Conservation (phyloP, 495 filamentous ascomycete species). For the Xylaria bambusicola region DNA sequence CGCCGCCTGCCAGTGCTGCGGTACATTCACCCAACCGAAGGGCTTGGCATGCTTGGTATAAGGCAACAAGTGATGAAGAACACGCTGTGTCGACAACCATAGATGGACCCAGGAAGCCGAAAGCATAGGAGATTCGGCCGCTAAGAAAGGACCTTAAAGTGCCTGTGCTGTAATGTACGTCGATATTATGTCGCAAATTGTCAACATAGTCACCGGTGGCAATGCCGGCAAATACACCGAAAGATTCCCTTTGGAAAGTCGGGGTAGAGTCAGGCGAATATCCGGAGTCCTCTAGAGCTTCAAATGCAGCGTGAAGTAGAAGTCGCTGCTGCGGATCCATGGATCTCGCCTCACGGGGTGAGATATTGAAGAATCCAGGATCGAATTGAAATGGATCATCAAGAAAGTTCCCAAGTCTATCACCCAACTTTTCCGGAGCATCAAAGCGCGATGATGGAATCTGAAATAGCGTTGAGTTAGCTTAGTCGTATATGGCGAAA, state of each 20-base stretch:
- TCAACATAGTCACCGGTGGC: slow-evolving; percentile 20
- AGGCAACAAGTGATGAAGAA: slow-evolving; percentile 48
- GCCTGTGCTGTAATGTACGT: slow-evolving; percentile 22
- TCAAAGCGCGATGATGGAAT: slow-evolving; percentile 19
- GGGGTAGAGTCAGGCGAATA: slow-evolving; percentile 19
- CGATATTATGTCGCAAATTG: slow-evolving; percentile 17
- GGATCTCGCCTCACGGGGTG: slow-evolving; percentile 45
- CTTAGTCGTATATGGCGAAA: not conserved
- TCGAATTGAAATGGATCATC: slow-evolving; percentile 43
- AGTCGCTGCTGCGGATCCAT: too few species aligned
- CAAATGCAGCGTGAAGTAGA: slow-evolving; percentile 41
- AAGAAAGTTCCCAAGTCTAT: slow-evolving; percentile 29
- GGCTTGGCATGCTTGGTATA: slow-evolving; percentile 44
- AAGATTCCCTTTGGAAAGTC: slow-evolving; percentile 10
- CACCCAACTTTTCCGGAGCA: not conserved
- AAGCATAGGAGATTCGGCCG: slow-evolving; percentile 38
- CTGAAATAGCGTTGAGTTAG: not conserved
- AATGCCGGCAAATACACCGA: slow-evolving; percentile 19
- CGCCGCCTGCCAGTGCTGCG: slow-evolving; percentile 43
- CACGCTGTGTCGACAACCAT: slow-evolving; percentile 58
- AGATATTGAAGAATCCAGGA: slow-evolving; percentile 49
- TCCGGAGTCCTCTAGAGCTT: slow-evolving; percentile 48
- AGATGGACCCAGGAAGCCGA: slow-evolving; percentile 46
- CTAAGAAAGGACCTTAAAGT: slow-evolving; percentile 20
- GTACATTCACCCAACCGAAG: slow-evolving; percentile 41